A percentile compares a stretch with the other conserved stretches of the same genome.
Conservation (phyloP, 331 rosid species). For the Malus hybrid region DNA sequence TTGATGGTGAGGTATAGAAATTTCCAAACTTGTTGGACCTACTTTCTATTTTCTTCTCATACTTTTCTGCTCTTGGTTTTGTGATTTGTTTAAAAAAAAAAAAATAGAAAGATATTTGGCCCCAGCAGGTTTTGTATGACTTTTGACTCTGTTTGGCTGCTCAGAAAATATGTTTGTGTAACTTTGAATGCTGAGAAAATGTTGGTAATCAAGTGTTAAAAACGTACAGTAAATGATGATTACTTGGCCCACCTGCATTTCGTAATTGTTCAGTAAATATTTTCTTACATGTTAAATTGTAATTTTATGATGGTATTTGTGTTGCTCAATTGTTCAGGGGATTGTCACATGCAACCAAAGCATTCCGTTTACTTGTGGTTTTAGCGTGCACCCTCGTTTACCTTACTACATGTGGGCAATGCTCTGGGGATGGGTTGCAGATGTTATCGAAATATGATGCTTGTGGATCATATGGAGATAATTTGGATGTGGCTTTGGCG, state of each 20-base stretch:
- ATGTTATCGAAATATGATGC: conserved; percentile 40
- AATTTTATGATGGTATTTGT: conserved; percentile 8
- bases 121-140: background rate
- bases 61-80: background rate
- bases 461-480: conserved; percentile 29
- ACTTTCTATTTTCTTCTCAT: no score
- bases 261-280: background rate
- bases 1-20: conserved; percentile 14
- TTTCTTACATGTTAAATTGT: background rate
- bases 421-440: conserved; percentile 35
- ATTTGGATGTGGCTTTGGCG: conserved; percentile 25
- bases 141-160: conserved; percentile 7
- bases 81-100: background rate
- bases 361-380: conserved; percentile 34
- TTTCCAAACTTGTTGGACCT: conserved; percentile 13
- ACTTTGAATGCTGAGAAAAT: background rate
- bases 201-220: background rate
- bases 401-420: conserved; percentile 37
- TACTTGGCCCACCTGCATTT: background rate
- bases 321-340: conserved; percentile 45
- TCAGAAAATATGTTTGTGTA: background rate
- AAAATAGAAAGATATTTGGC: background rate
- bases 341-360: conserved; percentile 30
- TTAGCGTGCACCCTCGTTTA: conserved; percentile 34
- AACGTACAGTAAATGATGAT: background rate